A percentile compares a stretch with the other conserved stretches of the same genome.
phyloP scores from a whole-genome alignment of 108 stramenopile genomes.

The Thalassiosira profunda region DNA sequence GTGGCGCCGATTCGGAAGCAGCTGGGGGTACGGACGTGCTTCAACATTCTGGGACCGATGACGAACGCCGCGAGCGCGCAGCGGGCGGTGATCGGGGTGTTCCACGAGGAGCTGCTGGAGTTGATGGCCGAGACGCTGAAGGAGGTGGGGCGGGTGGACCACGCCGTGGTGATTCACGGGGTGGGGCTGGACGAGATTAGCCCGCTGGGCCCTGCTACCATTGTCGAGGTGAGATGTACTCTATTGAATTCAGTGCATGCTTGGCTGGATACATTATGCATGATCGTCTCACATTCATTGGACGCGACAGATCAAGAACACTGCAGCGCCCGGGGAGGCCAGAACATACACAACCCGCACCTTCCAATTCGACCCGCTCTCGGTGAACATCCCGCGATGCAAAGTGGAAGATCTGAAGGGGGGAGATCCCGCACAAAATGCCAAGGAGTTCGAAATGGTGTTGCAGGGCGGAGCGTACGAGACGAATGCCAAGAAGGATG shows the following conservation, averaged over 20 bases:
- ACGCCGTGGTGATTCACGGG: constrained; percentile 98
- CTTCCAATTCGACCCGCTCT: constrained; percentile 90
- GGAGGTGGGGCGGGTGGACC: constrained; percentile 94
- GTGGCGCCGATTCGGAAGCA: constrained; percentile 97
- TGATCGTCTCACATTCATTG: too few species aligned
- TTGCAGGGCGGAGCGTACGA: constrained; percentile 85
- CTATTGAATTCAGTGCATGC: neutral
- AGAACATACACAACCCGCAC: constrained; percentile 74
- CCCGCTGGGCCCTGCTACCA: constrained; percentile 93
- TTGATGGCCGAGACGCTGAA: constrained; percentile 93
- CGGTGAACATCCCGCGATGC: constrained; percentile 91
- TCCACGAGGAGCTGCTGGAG: constrained; percentile 85
- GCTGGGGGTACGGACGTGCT: constrained; percentile 95
- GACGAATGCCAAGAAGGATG: constrained; percentile 93
- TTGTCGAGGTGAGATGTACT: constrained; percentile 78
- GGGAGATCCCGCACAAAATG: constrained; percentile 95
- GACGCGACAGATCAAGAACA: constrained; percentile 86
- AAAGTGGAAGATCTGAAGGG: constrained; percentile 93
- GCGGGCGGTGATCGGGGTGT: constrained; percentile 97
- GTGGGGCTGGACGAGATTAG: constrained; percentile 98
- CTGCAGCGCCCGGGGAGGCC: constrained; percentile 68
- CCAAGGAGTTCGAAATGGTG: constrained; percentile 87
- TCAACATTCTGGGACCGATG: constrained; percentile 99
- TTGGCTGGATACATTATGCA: too few species aligned
- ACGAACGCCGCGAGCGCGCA: constrained; percentile 98